phyloP scores from a whole-genome alignment of 2,329 filamentous ascomycete species.

The Sordariomycetes sp. region DNA sequence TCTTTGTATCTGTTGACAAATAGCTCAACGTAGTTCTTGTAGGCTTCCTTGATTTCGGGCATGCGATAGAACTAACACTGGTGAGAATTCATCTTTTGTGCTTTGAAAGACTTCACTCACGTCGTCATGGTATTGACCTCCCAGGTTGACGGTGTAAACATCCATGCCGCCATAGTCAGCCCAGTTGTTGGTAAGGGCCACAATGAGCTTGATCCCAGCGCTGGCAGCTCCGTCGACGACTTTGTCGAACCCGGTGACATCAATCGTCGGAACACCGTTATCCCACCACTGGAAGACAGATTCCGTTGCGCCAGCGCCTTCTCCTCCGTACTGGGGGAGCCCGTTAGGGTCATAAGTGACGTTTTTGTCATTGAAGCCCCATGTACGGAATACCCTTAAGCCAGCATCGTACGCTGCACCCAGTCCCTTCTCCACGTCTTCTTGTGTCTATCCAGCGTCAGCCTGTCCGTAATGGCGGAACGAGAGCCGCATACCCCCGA shows the following conservation, averaged over 20 bases:
- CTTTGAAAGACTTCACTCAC: constrained; percentile 14
- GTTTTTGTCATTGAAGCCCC: constrained; percentile 51
- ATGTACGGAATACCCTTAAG: constrained; percentile 44
- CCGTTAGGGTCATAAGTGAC: constrained; percentile 32
- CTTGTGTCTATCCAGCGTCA: constrained; percentile 25
- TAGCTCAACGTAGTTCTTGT: constrained; percentile 47
- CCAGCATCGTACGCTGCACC: constrained; percentile 35
- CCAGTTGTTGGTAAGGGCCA: constrained; percentile 48
- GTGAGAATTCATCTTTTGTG: neutral
- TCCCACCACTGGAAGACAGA: constrained; percentile 36
- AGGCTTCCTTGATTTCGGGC: constrained; percentile 40
- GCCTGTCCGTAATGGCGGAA: neutral
- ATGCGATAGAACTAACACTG: constrained; percentile 41
- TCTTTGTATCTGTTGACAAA: constrained; percentile 51
- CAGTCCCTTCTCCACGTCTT: constrained; percentile 35
- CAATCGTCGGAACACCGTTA: constrained; percentile 32
- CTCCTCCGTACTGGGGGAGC: constrained; percentile 41
- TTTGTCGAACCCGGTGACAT: constrained; percentile 36
- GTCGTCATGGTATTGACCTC: constrained; percentile 40
- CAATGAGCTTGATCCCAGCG: constrained; percentile 40
- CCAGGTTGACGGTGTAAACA: constrained; percentile 46
- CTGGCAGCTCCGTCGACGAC: constrained; percentile 40
- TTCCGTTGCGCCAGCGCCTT: constrained; percentile 33
- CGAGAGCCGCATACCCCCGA: constrained; percentile 27
- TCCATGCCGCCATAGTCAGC: constrained; percentile 53